Evolutionary conservation across 306 rosid genomes (phyloP).

Genomic region (Rosa persica): DNA sequence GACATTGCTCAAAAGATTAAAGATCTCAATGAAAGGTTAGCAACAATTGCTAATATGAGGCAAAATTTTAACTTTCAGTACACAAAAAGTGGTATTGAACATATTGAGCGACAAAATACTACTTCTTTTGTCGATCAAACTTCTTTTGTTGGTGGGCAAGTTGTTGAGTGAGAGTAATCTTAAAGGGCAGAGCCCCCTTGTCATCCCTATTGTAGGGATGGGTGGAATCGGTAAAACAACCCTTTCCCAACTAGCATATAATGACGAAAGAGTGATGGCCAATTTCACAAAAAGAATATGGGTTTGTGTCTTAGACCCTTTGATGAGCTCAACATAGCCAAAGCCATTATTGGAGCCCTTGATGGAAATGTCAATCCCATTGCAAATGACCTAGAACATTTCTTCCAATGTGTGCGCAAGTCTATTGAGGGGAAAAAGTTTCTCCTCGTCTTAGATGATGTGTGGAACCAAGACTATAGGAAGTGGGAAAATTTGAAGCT

Average conservation of each 20-base stretch:
- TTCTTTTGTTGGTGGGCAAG: background rate
- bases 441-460: constrained; percentile 26
- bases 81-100: no score
- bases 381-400: background rate
- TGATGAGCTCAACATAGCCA: constrained; percentile 15
- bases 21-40: constrained; percentile 8
- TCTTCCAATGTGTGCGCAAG: background rate
- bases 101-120: background rate
- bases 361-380: background rate
- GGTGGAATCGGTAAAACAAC: constrained; percentile 26
- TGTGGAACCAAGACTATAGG: background rate
- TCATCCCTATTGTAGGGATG: constrained; percentile 28
- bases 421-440: background rate
- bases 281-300: background rate
- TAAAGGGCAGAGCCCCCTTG: background rate
- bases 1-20: constrained; percentile 11
- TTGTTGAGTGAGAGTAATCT: constrained; percentile 3
- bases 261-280: background rate
- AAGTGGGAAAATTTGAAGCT: constrained; percentile 7
- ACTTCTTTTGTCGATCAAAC: constrained; percentile 15
- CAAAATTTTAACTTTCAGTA: background rate
- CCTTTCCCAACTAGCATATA: constrained; percentile 15
- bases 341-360: background rate
- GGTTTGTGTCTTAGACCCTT: constrained; percentile 31
- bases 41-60: background rate